Base-by-base conservation (phyloP, 164 flowering plant species). In the Platanus orientalis region DNA sequence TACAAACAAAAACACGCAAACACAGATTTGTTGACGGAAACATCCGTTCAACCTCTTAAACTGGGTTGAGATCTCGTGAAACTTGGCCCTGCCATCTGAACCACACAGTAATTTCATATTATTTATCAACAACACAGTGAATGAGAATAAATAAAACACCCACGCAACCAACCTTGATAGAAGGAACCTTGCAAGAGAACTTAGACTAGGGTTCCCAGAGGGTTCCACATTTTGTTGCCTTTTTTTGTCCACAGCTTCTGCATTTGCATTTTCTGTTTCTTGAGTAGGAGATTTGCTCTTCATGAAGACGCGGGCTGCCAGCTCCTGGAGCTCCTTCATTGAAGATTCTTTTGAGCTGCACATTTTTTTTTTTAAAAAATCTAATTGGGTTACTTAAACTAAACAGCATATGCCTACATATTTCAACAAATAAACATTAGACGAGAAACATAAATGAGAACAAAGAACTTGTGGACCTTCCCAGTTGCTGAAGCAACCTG, bases 81-180 rank as follows among this genome's bases (percentile, higher is more conserved):
- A 72, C 84, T 58, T 88, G 92, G 52, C 90, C 85, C 72, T 84
- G 95, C 95, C 95, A 90, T 84, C 97, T 90, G 92, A 83, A 80
- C 28, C 36, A 56, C 14, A 16, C 27, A 13, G 42, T 29, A 0
- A 60, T 17, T 19, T 17, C 9, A 30, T 13, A 6, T 40, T 14
- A 54, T 32, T 50, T 32, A 17, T 59, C n/a, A 32, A 25, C 16
- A 56, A 21, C 17, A 30, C 21, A 26, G 2, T 9, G 52, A 24
- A 24, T 16, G 39, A n/a, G 19, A 27, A 51, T 17, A 61, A 14
- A 9, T 21, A 57, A 54, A 68, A 60, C 23, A 52, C 36, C 69
- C 9, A 58, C 16, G 57, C 9, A 51, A 70, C 85, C 6, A 65
- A 93, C 98, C 98, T 93, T 49, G 96, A 75, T 48, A 93, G 86